Conservation (phyloP, 495 filamentous ascomycete genomes). For the Articulospora tetracladia region DNA sequence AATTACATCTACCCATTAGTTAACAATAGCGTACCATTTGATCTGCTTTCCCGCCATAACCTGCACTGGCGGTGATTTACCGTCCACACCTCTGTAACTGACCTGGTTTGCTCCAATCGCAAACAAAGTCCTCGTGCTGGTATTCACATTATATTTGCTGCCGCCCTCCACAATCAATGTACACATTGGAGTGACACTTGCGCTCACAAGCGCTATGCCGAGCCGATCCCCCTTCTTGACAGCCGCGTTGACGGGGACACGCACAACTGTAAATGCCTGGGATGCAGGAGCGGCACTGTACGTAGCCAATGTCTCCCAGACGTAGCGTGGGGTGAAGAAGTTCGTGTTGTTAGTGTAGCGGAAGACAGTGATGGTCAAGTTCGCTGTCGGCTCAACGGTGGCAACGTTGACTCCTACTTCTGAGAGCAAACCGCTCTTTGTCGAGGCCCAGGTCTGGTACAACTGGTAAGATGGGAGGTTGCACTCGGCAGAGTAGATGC, state of each 20-base stretch:
- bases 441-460: constrained; percentile 16
- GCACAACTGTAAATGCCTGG: constrained; percentile 8
- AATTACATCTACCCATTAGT: not conserved
- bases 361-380: constrained; percentile 17
- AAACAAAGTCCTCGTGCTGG: constrained; percentile 10
- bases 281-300: not conserved
- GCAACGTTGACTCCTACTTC: constrained; percentile 16
- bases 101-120: constrained; percentile 14
- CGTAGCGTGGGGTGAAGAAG: constrained; percentile 17
- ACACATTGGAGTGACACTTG: constrained; percentile 11
- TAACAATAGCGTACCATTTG: constrained; percentile 15
- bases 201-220: constrained; percentile 9
- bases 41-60: constrained; percentile 10
- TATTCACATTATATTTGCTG: not conserved
- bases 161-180: not conserved
- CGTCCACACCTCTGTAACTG: not conserved
- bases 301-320: constrained; percentile 17
- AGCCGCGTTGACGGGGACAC: not conserved
- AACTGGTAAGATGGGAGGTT: constrained; percentile 16
- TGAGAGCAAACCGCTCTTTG: constrained; percentile 7
- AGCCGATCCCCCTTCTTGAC: constrained; percentile 9
- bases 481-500: not conserved
- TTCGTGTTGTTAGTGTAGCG: constrained; percentile 13
- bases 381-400: constrained; percentile 2
- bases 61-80: constrained; percentile 8